Evolutionary conservation across 208 protist species (phyloP).

Genomic region (Porcisia hertigi): DNA sequence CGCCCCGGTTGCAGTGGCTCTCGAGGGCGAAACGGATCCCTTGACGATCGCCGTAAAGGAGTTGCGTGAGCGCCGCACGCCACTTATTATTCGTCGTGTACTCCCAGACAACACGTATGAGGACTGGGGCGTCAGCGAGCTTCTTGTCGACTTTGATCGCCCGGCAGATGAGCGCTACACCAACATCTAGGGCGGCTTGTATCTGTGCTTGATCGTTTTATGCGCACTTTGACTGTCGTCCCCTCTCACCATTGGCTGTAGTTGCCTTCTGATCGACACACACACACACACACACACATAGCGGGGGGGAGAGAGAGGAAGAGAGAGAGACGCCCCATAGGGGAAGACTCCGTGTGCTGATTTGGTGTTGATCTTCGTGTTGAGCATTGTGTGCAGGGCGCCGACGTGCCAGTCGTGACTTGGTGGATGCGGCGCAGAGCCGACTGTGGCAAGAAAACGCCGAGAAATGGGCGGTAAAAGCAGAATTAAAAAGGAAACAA

Average conservation of each 20-base stretch:
- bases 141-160: slow-evolving; percentile 88
- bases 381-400: background rate
- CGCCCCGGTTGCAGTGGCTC: slow-evolving; percentile 96
- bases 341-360: background rate
- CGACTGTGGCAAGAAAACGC: background rate
- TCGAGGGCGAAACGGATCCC: slow-evolving; percentile 98
- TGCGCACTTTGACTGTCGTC: too few relatives aligned
- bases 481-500: background rate
- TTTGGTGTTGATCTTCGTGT: background rate
- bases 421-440: background rate
- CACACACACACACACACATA: too few relatives aligned
- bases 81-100: slow-evolving; percentile 98
- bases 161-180: slow-evolving; percentile 88
- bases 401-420: background rate
- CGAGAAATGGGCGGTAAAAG: background rate
- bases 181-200: slow-evolving; percentile 42
- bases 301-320: too few relatives aligned
- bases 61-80: slow-evolving; percentile 95
- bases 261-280: too few relatives aligned
- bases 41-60: slow-evolving; percentile 98
- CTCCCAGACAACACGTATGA: slow-evolving; percentile 96
- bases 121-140: slow-evolving; percentile 84
- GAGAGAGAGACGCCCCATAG: too few relatives aligned
- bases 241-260: too few relatives aligned
- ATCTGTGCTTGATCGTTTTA: background rate